Base-by-base conservation (phyloP, 2,329 filamentous ascomycete genomes). In the Botrytis tulipae region DNA sequence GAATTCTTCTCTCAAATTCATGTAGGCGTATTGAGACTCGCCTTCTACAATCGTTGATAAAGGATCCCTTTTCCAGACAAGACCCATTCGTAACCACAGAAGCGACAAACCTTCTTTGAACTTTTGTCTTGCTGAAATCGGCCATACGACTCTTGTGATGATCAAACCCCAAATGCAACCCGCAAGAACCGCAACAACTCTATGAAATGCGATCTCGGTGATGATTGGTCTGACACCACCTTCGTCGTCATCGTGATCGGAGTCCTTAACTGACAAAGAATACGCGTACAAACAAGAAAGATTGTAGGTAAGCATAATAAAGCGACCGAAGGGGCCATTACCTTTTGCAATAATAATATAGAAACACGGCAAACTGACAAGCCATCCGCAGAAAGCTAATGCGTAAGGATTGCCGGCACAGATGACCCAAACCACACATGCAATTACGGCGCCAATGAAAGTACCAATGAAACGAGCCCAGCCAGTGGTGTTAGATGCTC, bases 41-140 rank as follows among this genome's bases (percentile, higher is more conserved):
- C 86, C 89, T 63, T 90, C 86, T 0, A 90, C 84, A 72, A 97
- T 87, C 10, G 91, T 89, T 7, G 92, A 91, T 37, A 99, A 85
- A 0, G 96, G 96, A 14, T 97, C 95, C 62, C 95, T 90, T 83
- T 95, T 97, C 96, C 96, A 99, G 76, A 98, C 95, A 48, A 99
- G 87, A 25, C 94, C 93, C 90, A 99, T 95, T 74, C 97, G 93
- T 10, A 99, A 87, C 88, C 96, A 98, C 20, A 99, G 85, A n/a
- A 97, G 86, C 42, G 93, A 93, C 18, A 98, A 86, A 2, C 95
- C 95, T 79, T 97, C 92, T 80, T 96, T 94, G 78, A 98, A 91
- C 83, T 97, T 97, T 76, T 88, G 87, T 61, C 96, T 89, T 2
- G 94, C 96, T 46, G 94, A 96, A 75, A 98, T 97, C 14, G 96